A percentile compares a stretch with the other conserved stretches of the same genome.
These are phyloP conservation scores for Aspergillus carbonarius DNA, from an alignment of 2,329 filamentous ascomycete species.

Conservation along the genomic window DNA sequence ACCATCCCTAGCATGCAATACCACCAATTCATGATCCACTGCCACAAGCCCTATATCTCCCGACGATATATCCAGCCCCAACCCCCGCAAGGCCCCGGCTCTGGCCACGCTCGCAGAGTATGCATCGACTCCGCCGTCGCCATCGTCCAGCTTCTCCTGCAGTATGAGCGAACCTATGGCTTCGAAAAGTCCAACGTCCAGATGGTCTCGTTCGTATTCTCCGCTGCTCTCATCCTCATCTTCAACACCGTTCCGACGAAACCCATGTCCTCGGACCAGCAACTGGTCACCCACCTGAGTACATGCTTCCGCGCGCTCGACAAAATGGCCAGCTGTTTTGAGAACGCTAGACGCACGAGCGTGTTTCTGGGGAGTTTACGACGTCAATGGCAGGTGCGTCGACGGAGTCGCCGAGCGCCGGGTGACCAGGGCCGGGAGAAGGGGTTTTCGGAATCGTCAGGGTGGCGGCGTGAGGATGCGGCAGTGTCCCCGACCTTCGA, in stretches of 20 bases:
- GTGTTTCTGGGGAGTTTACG: conserved; percentile 41
- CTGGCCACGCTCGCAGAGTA: conserved; percentile 44
- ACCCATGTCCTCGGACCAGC: conserved; percentile 25
- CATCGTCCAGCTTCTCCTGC: conserved; percentile 41
- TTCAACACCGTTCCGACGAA: conserved; percentile 35
- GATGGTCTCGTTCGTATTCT: conserved; percentile 47
- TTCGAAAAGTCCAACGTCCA: conserved; percentile 47
- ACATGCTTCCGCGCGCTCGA: conserved; percentile 45
- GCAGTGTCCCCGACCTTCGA: too few relatives aligned
- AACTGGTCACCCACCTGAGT: conserved; percentile 40
- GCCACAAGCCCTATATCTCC: conserved; percentile 47
- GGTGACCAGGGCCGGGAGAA: conserved; percentile 10
- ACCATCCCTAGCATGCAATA: conserved; percentile 40
- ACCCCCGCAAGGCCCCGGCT: conserved; percentile 45
- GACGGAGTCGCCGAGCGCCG: conserved; percentile 14
- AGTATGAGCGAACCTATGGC: conserved; percentile 44
- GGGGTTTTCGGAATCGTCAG: conserved; percentile 19
- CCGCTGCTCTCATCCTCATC: conserved; percentile 43
- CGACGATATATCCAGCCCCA: conserved; percentile 44
- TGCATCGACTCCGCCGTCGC: conserved; percentile 44
- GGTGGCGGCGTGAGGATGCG: not conserved
- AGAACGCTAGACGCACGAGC: conserved; percentile 42
- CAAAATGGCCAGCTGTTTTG: conserved; percentile 42
- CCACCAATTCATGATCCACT: conserved; percentile 45
- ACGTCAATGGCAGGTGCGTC: conserved; percentile 39